Percentiles rank a stretch among this genome's conserved stretches.
phyloP scores from a whole-genome alignment of 106 monocot species.

The Acorus gramineus region DNA sequence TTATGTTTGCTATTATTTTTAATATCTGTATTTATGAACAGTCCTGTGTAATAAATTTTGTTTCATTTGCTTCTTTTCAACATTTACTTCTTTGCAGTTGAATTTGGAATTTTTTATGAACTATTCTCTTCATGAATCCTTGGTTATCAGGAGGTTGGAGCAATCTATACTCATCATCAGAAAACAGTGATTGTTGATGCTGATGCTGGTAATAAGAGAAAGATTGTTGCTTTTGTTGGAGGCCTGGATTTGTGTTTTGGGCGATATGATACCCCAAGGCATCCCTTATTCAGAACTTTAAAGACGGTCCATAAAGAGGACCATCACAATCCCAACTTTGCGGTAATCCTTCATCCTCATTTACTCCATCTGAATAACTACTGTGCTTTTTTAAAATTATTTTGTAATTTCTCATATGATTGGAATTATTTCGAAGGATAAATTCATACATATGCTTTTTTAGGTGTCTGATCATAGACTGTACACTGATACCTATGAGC shows the following conservation, averaged over 20 bases:
- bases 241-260: constrained; percentile 91
- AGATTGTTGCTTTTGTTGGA: constrained; percentile 86
- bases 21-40: too few species aligned
- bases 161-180: constrained; percentile 91
- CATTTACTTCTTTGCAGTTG: too few species aligned
- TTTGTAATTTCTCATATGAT: neutral
- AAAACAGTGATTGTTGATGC: constrained; percentile 86
- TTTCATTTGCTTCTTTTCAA: too few species aligned
- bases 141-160: constrained; percentile 67
- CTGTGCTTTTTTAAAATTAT: neutral
- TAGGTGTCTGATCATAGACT: too few species aligned
- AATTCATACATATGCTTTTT: too few species aligned
- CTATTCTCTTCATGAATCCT: neutral
- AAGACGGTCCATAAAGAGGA: constrained; percentile 83
- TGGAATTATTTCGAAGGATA: too few species aligned
- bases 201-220: constrained; percentile 66
- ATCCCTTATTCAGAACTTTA: constrained; percentile 60
- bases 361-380: neutral
- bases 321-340: constrained; percentile 76
- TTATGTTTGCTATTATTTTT: too few species aligned
- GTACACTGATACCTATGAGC: too few species aligned
- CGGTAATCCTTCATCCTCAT: constrained; percentile 24
- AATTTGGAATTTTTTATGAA: too few species aligned
- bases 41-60: too few species aligned
- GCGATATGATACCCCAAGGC: constrained; percentile 74